These are phyloP conservation scores for Aeschynomene evenia DNA, from an alignment of 306 rosid species.

Conservation along the genomic window DNA sequence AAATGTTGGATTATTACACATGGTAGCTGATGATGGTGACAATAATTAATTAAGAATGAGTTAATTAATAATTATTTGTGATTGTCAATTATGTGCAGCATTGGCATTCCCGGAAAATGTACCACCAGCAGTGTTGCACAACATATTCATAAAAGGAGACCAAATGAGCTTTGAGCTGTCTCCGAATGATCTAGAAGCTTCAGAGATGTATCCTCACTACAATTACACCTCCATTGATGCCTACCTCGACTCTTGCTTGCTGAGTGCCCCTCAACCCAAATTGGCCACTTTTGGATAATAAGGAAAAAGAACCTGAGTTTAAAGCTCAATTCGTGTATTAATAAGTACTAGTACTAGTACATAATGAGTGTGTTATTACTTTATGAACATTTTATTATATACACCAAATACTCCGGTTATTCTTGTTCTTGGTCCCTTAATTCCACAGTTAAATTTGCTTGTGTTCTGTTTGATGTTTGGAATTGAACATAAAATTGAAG, in stretches of 20 bases:
- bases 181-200: slow-evolving; percentile 36
- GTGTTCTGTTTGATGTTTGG: too few species aligned
- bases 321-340: not conserved
- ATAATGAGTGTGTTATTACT: not conserved
- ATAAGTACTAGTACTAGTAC: not conserved
- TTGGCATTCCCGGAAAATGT: slow-evolving; percentile 32
- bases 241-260: slow-evolving; percentile 38
- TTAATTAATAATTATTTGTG: not conserved
- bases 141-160: slow-evolving; percentile 42
- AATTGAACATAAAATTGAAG: too few species aligned
- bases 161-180: slow-evolving; percentile 34
- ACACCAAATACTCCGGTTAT: too few species aligned
- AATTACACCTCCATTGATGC: slow-evolving; percentile 38
- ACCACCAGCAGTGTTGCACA: slow-evolving; percentile 29
- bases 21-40: too few species aligned
- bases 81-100: slow-evolving; percentile 20
- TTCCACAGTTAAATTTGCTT: too few species aligned
- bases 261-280: slow-evolving; percentile 30
- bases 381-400: too few species aligned
- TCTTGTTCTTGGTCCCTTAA: too few species aligned
- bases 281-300: slow-evolving; percentile 22
- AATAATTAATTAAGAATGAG: too few species aligned
- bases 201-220: slow-evolving; percentile 40
- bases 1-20: too few species aligned
- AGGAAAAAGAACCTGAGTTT: not conserved